These are phyloP conservation scores for Aurantiochytrium sp. DNA, from an alignment of 108 stramenopile species.

Conservation along the genomic window DNA sequence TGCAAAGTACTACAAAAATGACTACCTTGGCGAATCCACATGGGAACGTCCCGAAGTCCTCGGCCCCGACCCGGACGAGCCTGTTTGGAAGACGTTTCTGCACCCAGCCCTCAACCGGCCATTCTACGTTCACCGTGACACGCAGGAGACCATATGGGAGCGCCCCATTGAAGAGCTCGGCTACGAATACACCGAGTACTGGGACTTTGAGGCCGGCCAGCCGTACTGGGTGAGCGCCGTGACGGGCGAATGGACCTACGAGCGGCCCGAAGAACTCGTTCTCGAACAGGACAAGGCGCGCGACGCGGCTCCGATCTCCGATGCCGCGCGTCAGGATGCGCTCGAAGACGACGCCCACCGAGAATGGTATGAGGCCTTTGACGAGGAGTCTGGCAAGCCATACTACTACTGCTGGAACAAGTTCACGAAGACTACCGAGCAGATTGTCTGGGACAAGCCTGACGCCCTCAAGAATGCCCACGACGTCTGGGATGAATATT, in stretches of 20 bases:
- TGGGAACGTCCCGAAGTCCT: constrained; percentile 7
- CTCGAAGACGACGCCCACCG: not conserved
- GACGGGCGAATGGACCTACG: constrained; percentile 1
- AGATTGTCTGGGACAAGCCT: constrained; percentile 20
- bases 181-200: not conserved
- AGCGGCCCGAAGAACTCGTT: not conserved
- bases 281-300: not conserved
- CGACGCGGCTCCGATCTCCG: not conserved
- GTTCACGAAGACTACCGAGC: not conserved
- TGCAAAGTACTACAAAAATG: not conserved
- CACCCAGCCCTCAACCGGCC: not conserved
- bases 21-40: not conserved
- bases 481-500: not conserved
- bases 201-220: not conserved
- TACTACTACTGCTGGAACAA: not conserved
- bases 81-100: not conserved
- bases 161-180: not conserved
- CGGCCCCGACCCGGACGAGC: not conserved
- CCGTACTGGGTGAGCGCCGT: not conserved
- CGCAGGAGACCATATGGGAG: constrained; percentile 14
- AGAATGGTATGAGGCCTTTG: constrained; percentile 3
- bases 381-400: not conserved
- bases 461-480: not conserved
- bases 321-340: not conserved
- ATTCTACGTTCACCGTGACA: not conserved